A percentile compares a stretch with the other conserved stretches of the same genome.
phyloP scores from a whole-genome alignment of 352 stramenopile genomes.

The Globisporangium polare region DNA sequence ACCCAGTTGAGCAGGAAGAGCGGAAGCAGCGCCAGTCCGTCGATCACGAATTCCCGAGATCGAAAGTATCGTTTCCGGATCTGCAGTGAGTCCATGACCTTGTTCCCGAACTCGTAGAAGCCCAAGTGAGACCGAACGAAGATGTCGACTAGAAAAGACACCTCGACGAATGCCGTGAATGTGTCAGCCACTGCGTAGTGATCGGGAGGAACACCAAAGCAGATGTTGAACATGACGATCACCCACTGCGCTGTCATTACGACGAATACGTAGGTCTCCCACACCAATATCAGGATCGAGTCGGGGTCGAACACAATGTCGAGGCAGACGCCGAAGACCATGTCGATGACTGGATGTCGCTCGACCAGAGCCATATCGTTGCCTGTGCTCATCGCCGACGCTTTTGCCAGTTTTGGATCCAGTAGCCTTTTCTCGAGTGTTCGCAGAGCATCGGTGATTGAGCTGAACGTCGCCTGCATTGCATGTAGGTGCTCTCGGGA shows the following conservation, averaged over 20 bases:
- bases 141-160: conserved; percentile 51
- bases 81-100: conserved; percentile 42
- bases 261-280: conserved; percentile 58
- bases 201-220: conserved; percentile 26
- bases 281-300: conserved; percentile 38
- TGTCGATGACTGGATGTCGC: background rate
- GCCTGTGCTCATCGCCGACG: conserved; percentile 4
- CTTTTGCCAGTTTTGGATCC: conserved; percentile 49
- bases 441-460: conserved; percentile 27
- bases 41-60: conserved; percentile 40
- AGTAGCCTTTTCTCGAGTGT: conserved; percentile 46
- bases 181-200: conserved; percentile 16
- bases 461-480: conserved; percentile 29
- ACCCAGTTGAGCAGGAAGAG: conserved; percentile 49
- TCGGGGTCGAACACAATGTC: conserved; percentile 46
- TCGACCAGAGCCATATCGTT: too few relatives aligned
- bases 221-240: conserved; percentile 43
- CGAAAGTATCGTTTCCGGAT: conserved; percentile 47
- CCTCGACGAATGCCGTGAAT: conserved; percentile 37
- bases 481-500: conserved; percentile 41
- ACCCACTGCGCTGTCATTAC: conserved; percentile 48
- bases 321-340: conserved; percentile 4
- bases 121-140: conserved; percentile 45
- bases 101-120: conserved; percentile 70
- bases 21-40: conserved; percentile 43